Conservation (phyloP, 2,329 filamentous ascomycete genomes). For the Cladophialophora immunda region DNA sequence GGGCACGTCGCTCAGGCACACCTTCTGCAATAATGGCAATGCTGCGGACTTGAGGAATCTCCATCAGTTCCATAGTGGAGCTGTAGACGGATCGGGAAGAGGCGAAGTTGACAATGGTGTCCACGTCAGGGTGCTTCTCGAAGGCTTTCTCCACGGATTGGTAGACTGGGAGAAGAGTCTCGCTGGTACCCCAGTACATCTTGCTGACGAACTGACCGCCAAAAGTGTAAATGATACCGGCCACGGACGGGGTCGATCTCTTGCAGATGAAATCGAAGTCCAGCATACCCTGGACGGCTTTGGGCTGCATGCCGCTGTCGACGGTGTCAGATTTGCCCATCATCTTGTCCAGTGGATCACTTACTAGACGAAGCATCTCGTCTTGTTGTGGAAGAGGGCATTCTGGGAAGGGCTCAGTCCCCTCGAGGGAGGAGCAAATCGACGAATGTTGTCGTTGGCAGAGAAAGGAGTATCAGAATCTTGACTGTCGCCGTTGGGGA, state of each 20-base stretch:
- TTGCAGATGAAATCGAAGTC: conserved; percentile 99
- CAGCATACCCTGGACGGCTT: conserved; percentile 90
- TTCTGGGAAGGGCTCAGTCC: conserved; percentile 88
- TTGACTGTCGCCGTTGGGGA: conserved; percentile 52
- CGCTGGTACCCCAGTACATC: conserved; percentile 99
- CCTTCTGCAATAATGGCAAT: conserved; percentile 99
- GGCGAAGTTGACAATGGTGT: conserved; percentile 99
- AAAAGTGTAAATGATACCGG: conserved; percentile 99
- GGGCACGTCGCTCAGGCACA: conserved; percentile 96
- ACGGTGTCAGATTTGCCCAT: conserved; percentile 42
- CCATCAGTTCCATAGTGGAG: conserved; percentile 98
- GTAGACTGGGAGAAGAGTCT: conserved; percentile 98
- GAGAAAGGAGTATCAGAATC: conserved; percentile 56
- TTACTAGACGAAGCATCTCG: conserved; percentile 98
- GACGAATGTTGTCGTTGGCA: conserved; percentile 98
- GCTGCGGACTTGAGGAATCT: conserved; percentile 94
- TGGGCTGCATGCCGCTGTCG: conserved; percentile 85
- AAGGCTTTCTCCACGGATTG: conserved; percentile 92
- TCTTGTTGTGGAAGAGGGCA: conserved; percentile 98
- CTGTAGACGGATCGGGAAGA: conserved; percentile 98
- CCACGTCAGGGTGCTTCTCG: conserved; percentile 95
- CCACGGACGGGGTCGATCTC: conserved; percentile 92
- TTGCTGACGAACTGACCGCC: conserved; percentile 99
- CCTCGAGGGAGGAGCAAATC: conserved; percentile 91
- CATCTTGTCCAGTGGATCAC: conserved; percentile 65